Percentiles rank a stretch among this genome's conserved stretches.
phyloP scores from a whole-genome alignment of 805 yeast genomes.

The Barnettozyma californica region DNA sequence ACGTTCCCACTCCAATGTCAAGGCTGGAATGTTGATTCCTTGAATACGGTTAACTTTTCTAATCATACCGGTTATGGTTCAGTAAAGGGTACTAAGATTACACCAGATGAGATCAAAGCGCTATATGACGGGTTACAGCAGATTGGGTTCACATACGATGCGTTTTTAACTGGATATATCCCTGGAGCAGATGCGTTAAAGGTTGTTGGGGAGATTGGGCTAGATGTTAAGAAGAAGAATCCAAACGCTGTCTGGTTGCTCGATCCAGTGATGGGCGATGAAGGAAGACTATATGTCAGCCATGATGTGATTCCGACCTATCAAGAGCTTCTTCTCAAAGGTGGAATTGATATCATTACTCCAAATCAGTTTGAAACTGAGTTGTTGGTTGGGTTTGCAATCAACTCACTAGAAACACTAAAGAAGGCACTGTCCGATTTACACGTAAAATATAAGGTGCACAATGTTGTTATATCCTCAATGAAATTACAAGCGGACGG shows the following conservation, averaged over 20 bases:
- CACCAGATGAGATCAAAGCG: slow-evolving; percentile 34
- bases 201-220: slow-evolving; percentile 36
- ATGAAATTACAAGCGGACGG: slow-evolving; percentile 26
- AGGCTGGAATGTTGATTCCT: slow-evolving; percentile 67
- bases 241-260: slow-evolving; percentile 46
- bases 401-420: slow-evolving; percentile 36
- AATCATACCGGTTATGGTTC: slow-evolving; percentile 70
- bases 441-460: slow-evolving; percentile 44
- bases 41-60: slow-evolving; percentile 61
- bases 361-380: slow-evolving; percentile 92
- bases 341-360: slow-evolving; percentile 64
- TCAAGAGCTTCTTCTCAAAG: slow-evolving; percentile 37
- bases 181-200: slow-evolving; percentile 50
- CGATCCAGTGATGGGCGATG: slow-evolving; percentile 83
- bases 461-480: slow-evolving; percentile 66
- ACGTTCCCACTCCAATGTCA: slow-evolving; percentile 57
- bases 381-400: slow-evolving; percentile 49
- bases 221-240: slow-evolving; percentile 30
- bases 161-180: slow-evolving; percentile 62
- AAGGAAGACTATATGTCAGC: slow-evolving; percentile 62
- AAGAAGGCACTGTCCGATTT: slow-evolving; percentile 41
- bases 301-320: slow-evolving; percentile 56
- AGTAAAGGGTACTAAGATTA: slow-evolving; percentile 41
- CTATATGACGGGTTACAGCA: slow-evolving; percentile 36
- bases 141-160: slow-evolving; percentile 38